Percentiles rank a stretch among this genome's conserved stretches.
These are phyloP conservation scores for Porogramme epimiltina DNA, from an alignment of 1,284 basidiomycete genomes.

Conservation along the genomic window DNA sequence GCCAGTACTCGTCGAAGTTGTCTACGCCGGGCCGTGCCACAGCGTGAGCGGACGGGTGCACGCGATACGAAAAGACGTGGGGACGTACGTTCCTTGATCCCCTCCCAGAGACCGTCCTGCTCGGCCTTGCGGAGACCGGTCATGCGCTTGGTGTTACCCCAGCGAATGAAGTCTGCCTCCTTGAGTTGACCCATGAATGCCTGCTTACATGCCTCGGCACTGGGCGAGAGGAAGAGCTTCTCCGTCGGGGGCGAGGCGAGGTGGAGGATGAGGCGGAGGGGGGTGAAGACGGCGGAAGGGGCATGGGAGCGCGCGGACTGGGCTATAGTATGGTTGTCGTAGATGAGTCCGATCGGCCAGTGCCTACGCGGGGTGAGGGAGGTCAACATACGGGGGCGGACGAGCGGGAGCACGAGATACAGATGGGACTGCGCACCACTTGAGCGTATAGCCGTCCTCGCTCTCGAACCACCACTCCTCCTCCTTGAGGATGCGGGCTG, in stretches of 20 bases:
- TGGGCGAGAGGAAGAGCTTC: slow-evolving; percentile 79
- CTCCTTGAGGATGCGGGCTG: slow-evolving; percentile 71
- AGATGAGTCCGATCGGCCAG: slow-evolving; percentile 92
- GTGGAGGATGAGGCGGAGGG: slow-evolving; percentile 81
- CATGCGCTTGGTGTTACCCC: slow-evolving; percentile 93
- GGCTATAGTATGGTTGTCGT: slow-evolving; percentile 78
- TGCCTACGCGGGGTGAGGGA: slow-evolving; percentile 60
- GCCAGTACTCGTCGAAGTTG: slow-evolving; percentile 94
- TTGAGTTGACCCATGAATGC: slow-evolving; percentile 94
- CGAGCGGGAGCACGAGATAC: no score
- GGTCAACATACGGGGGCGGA: not conserved
- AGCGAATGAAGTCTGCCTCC: slow-evolving; percentile 93
- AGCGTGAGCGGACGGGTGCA: not conserved
- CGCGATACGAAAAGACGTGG: not conserved
- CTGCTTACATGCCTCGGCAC: slow-evolving; percentile 82
- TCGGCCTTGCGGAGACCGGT: slow-evolving; percentile 86
- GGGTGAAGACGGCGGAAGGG: slow-evolving; percentile 48
- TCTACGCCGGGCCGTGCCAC: slow-evolving; percentile 46
- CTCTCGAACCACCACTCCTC: slow-evolving; percentile 96
- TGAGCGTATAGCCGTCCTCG: slow-evolving; percentile 70
- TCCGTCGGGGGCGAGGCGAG: slow-evolving; percentile 84
- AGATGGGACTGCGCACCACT: slow-evolving; percentile 63
- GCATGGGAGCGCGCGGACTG: slow-evolving; percentile 52
- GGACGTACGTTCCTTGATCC: slow-evolving; percentile 84
- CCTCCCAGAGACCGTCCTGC: slow-evolving; percentile 94